phyloP scores from a whole-genome alignment of 805 yeast species.

The Hanseniaspora singularis region DNA sequence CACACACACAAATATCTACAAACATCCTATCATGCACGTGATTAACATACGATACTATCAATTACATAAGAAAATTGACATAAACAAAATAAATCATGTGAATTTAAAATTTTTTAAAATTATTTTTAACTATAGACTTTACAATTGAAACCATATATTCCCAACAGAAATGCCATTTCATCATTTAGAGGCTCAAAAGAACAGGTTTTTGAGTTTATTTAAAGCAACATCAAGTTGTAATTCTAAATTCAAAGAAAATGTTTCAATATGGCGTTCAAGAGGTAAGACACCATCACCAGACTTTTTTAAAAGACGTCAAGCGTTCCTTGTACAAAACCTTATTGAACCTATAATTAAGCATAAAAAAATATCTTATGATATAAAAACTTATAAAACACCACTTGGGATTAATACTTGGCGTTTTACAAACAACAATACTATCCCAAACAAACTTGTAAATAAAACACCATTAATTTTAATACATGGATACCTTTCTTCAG shows the following conservation, averaged over 20 bases:
- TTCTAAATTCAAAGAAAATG: background rate
- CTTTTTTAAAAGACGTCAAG: conserved; percentile 4
- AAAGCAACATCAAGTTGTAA: background rate
- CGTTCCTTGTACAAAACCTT: background rate
- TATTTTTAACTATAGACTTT: no score
- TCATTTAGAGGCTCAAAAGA: background rate
- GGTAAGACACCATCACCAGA: background rate
- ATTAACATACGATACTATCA: no score
- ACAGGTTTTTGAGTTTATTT: background rate
- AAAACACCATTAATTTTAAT: conserved; percentile 40
- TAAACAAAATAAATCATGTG: no score
- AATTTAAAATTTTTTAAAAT: no score
- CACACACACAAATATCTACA: no score
- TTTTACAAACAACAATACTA: conserved; percentile 1
- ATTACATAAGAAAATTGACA: no score
- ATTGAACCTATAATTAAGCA: conserved; percentile 9
- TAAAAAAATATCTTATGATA: background rate
- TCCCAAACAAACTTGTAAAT: background rate
- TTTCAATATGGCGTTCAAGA: no score
- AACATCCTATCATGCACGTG: no score
- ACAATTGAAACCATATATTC: no score
- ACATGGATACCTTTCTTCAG: conserved; percentile 91
- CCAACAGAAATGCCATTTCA: background rate
- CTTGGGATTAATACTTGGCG: conserved; percentile 15
- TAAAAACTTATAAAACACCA: conserved; percentile 5